Conservation (phyloP, 2,329 filamentous ascomycete genomes). For the Epichloe aotearoae region DNA sequence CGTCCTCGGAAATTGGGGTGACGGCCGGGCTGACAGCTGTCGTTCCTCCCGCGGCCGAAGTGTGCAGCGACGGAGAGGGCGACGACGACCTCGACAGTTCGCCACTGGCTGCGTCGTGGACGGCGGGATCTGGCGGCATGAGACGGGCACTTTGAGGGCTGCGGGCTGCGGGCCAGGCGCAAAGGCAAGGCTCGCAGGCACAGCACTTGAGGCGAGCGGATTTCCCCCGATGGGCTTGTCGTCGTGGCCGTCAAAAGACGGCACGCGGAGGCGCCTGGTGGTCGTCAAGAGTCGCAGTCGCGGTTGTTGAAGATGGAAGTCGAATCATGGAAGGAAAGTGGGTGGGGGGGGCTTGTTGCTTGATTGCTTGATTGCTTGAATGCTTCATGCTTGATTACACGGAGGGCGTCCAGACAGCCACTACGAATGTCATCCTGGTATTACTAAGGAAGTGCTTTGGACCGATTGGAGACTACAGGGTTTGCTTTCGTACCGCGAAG, state of each 20-base stretch:
- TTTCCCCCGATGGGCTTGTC: neutral
- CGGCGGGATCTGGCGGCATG: slow-evolving; percentile 10
- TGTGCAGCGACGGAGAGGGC: slow-evolving; percentile 7
- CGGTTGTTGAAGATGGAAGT: neutral
- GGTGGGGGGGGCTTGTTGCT: neutral
- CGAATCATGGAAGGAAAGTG: neutral
- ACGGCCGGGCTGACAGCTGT: neutral
- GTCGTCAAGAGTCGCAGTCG: neutral
- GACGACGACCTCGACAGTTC: slow-evolving; percentile 11
- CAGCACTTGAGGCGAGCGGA: neutral
- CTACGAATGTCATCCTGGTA: no score
- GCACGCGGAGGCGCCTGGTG: neutral
- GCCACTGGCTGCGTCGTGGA: slow-evolving; percentile 9
- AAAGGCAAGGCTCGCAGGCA: slow-evolving; percentile 3
- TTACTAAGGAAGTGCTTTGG: no score
- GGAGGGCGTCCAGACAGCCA: no score
- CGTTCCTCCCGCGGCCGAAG: neutral
- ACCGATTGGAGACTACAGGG: no score
- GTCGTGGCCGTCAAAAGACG: neutral
- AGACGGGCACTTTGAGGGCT: slow-evolving; percentile 7
- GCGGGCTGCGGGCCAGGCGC: slow-evolving; percentile 6
- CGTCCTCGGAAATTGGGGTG: slow-evolving; percentile 10
- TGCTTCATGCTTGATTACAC: no score
- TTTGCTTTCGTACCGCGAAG: no score
- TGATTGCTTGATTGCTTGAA: no score